Evolutionary conservation across 768 basidiomycete species (phyloP).

Genomic region (Boletus rubroflammeus): DNA sequence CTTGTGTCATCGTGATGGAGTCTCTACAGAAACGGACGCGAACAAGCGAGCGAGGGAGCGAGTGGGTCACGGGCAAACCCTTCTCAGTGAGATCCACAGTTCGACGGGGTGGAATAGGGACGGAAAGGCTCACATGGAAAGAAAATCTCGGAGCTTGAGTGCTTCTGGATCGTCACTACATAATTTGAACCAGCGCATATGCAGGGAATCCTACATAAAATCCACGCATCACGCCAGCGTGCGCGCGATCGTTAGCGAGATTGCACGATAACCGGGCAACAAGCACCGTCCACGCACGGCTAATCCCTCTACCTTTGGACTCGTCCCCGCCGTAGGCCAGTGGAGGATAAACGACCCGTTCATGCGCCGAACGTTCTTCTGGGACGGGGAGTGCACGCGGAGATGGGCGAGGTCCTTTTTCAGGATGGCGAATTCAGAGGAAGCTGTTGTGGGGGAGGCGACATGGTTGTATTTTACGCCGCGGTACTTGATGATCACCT

Average conservation of each 20-base stretch:
- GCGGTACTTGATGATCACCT: slow-evolving; percentile 25
- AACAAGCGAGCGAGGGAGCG: background rate
- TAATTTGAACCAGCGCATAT: slow-evolving; percentile 25
- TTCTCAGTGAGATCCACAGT: slow-evolving; percentile 8
- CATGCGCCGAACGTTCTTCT: slow-evolving; percentile 25
- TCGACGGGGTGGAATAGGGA: background rate
- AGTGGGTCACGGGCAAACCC: background rate
- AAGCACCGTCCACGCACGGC: slow-evolving; percentile 7
- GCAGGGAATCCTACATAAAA: slow-evolving; percentile 17
- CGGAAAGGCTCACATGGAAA: slow-evolving; percentile 27
- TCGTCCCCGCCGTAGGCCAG: slow-evolving; percentile 19
- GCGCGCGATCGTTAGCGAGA: background rate
- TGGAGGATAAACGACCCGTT: slow-evolving; percentile 22
- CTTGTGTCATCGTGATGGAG: slow-evolving; percentile 22
- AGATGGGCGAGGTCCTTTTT: slow-evolving; percentile 29
- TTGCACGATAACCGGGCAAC: background rate
- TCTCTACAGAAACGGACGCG: slow-evolving; percentile 3
- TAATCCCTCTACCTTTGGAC: background rate
- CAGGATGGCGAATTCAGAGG: slow-evolving; percentile 22
- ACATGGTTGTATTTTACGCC: slow-evolving; percentile 17
- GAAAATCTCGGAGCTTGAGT: slow-evolving; percentile 18
- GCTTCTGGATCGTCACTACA: slow-evolving; percentile 24
- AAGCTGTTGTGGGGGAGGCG: slow-evolving; percentile 3
- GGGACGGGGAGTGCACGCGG: slow-evolving; percentile 28
- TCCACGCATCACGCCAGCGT: background rate